These are phyloP conservation scores for Nothophytophthora sp. DNA, from an alignment of 352 stramenopile genomes.

Conservation along the genomic window DNA sequence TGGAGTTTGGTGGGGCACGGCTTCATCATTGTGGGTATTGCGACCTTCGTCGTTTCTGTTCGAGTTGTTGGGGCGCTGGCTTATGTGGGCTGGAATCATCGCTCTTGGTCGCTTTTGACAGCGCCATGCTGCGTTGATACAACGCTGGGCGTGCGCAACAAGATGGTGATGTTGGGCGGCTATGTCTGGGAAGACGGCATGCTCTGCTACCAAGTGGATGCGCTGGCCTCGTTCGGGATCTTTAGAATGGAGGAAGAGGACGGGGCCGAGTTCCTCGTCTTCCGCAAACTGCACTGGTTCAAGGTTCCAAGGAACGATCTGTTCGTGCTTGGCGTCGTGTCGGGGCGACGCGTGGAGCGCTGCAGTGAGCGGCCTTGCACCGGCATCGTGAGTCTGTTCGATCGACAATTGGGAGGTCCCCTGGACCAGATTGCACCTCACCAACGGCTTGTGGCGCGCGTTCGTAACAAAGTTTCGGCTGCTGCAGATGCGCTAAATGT, in stretches of 20 bases:
- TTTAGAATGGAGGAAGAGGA: constrained; percentile 13
- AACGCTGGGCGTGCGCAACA: constrained; percentile 13
- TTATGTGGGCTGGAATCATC: constrained; percentile 3
- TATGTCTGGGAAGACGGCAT: constrained; percentile 16
- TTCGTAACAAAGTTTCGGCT: constrained; percentile 6
- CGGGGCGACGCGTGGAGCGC: constrained; percentile 7
- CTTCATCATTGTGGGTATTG: constrained; percentile 11
- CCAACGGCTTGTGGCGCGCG: neutral
- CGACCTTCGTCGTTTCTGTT: constrained; percentile 11
- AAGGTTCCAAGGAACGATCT: constrained; percentile 13
- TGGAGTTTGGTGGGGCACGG: constrained; percentile 26
- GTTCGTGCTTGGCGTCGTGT: constrained; percentile 13
- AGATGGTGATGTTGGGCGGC: constrained; percentile 13
- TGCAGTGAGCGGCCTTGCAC: constrained; percentile 11
- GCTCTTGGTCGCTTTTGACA: constrained; percentile 4
- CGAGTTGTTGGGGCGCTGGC: constrained; percentile 2
- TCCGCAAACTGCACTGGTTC: constrained; percentile 19
- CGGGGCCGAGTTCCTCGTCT: constrained; percentile 12
- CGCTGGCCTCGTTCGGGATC: constrained; percentile 20
- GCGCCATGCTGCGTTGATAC: constrained; percentile 23
- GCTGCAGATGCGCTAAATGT: neutral
- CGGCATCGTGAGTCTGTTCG: constrained; percentile 9
- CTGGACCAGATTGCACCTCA: neutral
- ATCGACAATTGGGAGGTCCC: constrained; percentile 3
- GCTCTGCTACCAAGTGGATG: constrained; percentile 17